A percentile compares a stretch with the other conserved stretches of the same genome.
phyloP scores from a whole-genome alignment of 306 rosid genomes.

The Rosa multiflora region DNA sequence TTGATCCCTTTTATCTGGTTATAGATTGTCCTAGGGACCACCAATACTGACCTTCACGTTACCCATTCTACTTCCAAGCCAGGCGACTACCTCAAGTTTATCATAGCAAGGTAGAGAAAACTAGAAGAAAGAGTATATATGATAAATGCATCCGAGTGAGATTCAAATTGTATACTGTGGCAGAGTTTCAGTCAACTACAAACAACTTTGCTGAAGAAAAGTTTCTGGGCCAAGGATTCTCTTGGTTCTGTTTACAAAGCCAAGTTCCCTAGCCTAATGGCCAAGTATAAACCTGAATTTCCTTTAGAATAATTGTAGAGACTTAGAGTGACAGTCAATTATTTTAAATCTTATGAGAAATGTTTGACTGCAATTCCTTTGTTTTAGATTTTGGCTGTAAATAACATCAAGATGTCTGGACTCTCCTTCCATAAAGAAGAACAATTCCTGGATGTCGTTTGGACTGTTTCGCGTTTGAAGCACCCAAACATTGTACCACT shows the following conservation, averaged over 20 bases:
- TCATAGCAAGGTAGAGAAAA: conserved; percentile 49
- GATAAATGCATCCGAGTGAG: conserved; percentile 53
- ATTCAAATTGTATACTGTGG: conserved; percentile 60
- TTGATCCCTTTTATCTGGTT: conserved; percentile 8
- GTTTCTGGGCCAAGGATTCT: conserved; percentile 77
- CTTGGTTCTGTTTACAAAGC: conserved; percentile 91
- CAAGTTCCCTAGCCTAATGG: conserved; percentile 59
- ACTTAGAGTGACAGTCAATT: conserved; percentile 17
- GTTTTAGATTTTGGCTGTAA: conserved; percentile 70
- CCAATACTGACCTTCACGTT: conserved; percentile 46
- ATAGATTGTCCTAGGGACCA: conserved; percentile 46
- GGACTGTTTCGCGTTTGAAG: conserved; percentile 69
- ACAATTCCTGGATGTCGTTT: conserved; percentile 72
- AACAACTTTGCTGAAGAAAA: conserved; percentile 66
- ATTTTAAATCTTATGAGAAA: conserved; percentile 10
- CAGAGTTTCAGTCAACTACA: conserved; percentile 75
- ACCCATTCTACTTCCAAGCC: conserved; percentile 44
- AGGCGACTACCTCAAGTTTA: conserved; percentile 48
- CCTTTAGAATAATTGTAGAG: not conserved
- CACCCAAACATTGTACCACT: conserved; percentile 80
- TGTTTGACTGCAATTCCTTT: conserved; percentile 5
- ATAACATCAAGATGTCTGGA: conserved; percentile 61
- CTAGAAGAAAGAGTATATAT: conserved; percentile 56
- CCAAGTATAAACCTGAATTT: conserved; percentile 45
- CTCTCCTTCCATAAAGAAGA: conserved; percentile 74